phyloP scores from a whole-genome alignment of 345 rosid species.

The Eucalyptus paniculata region DNA sequence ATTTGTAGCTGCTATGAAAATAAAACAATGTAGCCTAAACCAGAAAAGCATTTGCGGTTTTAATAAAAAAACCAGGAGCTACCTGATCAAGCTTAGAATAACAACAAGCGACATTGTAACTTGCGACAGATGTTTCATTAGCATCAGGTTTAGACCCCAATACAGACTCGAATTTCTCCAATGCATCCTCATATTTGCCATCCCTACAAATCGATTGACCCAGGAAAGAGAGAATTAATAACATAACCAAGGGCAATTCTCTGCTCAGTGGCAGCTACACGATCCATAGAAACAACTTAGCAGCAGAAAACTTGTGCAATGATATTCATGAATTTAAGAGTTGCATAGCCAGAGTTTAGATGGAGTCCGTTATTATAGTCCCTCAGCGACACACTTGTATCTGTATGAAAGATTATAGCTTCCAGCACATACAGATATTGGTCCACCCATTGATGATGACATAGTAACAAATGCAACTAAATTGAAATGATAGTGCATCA shows the following conservation, averaged over 20 bases:
- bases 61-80: not conserved
- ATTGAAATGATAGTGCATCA: not conserved
- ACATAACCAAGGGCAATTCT: not conserved
- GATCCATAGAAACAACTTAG: not conserved
- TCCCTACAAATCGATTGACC: conserved; percentile 18
- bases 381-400: not conserved
- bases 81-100: conserved; percentile 92
- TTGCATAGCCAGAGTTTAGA: not conserved
- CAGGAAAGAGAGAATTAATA: not conserved
- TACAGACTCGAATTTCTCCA: conserved; percentile 90
- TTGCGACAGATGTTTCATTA: conserved; percentile 65
- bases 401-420: not conserved
- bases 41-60: not conserved
- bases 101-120: conserved; percentile 95
- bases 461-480: not conserved
- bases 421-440: not conserved
- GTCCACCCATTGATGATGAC: not conserved
- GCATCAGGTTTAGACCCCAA: conserved; percentile 78
- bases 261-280: not conserved
- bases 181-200: conserved; percentile 75
- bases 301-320: not conserved
- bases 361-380: not conserved
- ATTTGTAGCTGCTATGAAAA: not conserved
- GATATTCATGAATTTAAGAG: not conserved
- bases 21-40: not conserved